Base-by-base conservation (phyloP, 352 stramenopile species). In the Blastocystis sp. region DNA sequence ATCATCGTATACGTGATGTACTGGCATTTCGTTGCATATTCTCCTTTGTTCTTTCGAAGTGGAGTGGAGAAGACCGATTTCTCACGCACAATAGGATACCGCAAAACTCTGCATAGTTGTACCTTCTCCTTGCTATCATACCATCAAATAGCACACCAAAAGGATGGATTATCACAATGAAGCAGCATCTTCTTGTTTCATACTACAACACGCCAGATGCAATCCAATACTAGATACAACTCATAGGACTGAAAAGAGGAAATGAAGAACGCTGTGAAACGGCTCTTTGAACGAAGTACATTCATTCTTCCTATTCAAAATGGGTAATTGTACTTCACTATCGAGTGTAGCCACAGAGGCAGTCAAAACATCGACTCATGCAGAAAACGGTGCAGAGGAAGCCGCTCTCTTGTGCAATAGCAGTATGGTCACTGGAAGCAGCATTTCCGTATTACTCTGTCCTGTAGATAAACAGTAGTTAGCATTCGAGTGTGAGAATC, bases 401-500 rank as follows among this genome's bases (percentile, higher is more conserved):
- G 38, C 65, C 45, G 10, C 59, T 0, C 38, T 63, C 0, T n/a
- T 81, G 40, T 81, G 43, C 43, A 63, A n/a, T 3, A 60, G 38
- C 21, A 42, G 42, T 52, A 65, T 87, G 19, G 57, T n/a, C 38
- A 59, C 54, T 3, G 19, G 38, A 42, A 78, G 24, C 7, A 74
- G 59, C n/a, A 40, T 77, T 19, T 62, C 57, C 71, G 62, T 87
- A 87, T 28, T 2, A 21, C 42, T n/a, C 17, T 64, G 6, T 3
- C 0, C 54, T 10, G 40, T 59, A 52, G 9, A 71, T 9, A 17
- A 21, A 40, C 40, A 95, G 42, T 93, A 96, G 91, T 91, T 96
- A 80, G 93, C 92, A n/a, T 90, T 97, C 42, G 91, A 91, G 59
- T 94, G 92, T 70, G 92, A 93, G 69, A 90, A 92, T 87, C 91